A percentile compares a stretch with the other conserved stretches of the same genome.
These are phyloP conservation scores for Hirsutella thompsonii DNA, from an alignment of 2,329 filamentous ascomycete genomes.

Conservation along the genomic window DNA sequence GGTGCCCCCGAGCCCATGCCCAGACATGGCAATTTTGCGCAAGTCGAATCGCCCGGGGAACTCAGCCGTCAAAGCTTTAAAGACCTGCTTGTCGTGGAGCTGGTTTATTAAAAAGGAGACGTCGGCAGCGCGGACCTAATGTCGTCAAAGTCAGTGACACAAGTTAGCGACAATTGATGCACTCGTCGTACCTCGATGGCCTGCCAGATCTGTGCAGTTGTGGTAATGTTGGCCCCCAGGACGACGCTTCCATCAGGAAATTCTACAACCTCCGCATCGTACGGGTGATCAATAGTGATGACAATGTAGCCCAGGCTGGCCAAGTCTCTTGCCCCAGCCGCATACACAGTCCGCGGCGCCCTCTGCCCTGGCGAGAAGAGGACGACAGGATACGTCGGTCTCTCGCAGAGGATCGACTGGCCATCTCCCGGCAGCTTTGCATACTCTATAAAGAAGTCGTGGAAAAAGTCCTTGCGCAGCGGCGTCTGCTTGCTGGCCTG, in stretches of 20 bases:
- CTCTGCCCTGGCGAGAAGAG: slow-evolving; percentile 29
- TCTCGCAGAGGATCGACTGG: not conserved
- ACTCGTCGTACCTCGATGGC: not conserved
- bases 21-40: slow-evolving; percentile 15
- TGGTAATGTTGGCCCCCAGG: slow-evolving; percentile 8
- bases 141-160: not conserved
- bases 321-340: slow-evolving; percentile 24
- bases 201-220: not conserved
- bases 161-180: not conserved
- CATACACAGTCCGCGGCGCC: slow-evolving; percentile 23
- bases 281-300: slow-evolving; percentile 31
- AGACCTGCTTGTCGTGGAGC: slow-evolving; percentile 7
- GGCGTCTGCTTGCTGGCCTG: not conserved
- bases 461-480: not conserved
- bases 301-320: slow-evolving; percentile 30
- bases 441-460: not conserved
- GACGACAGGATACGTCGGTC: slow-evolving; percentile 13
- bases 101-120: slow-evolving; percentile 19
- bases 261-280: slow-evolving; percentile 26
- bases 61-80: slow-evolving; percentile 2
- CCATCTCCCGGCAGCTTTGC: not conserved
- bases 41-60: slow-evolving; percentile 2
- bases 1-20: slow-evolving; percentile 22
- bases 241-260: slow-evolving; percentile 23
- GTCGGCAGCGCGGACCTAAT: slow-evolving; percentile 17